Conservation (phyloP, 768 basidiomycete species). For the Dendrothele bispora region DNA sequence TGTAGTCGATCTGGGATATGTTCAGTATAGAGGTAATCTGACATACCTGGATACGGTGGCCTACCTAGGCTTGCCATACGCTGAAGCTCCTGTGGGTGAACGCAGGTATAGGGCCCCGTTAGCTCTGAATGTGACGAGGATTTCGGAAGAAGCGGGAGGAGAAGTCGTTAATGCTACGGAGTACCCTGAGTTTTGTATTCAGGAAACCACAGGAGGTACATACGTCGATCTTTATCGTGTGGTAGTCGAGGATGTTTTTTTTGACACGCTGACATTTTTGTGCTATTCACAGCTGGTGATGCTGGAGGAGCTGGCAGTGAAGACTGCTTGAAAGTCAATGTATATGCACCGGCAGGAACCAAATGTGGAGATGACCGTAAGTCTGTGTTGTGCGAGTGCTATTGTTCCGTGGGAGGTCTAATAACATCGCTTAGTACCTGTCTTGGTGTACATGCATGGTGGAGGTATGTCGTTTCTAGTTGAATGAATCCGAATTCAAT, state of each 20-base stretch:
- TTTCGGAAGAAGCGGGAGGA: constrained; percentile 34
- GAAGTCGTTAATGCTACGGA: constrained; percentile 46
- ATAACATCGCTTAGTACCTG: no score
- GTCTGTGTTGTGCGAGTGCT: no score
- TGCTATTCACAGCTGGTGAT: constrained; percentile 50
- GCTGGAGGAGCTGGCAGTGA: constrained; percentile 65
- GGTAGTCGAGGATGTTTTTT: neutral
- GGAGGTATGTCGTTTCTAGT: constrained; percentile 31
- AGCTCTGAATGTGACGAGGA: constrained; percentile 47
- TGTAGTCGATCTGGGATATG: constrained; percentile 59
- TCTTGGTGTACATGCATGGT: constrained; percentile 52
- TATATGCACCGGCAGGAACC: constrained; percentile 54
- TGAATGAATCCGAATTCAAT: neutral
- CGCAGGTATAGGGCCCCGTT: constrained; percentile 54
- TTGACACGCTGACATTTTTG: neutral
- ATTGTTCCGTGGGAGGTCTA: no score
- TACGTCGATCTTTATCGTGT: constrained; percentile 4
- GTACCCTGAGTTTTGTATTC: constrained; percentile 61
- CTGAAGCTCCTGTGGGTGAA: constrained; percentile 55
- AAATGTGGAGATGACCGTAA: constrained; percentile 48
- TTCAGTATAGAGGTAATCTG: constrained; percentile 53
- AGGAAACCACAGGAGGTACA: constrained; percentile 51
- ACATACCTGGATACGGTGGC: constrained; percentile 53
- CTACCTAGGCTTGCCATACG: constrained; percentile 60
- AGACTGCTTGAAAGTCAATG: constrained; percentile 67